Percentiles rank a stretch among this genome's conserved stretches.
These are phyloP conservation scores for Zopfia rhizophila DNA, from an alignment of 2,329 filamentous ascomycete genomes.

Conservation along the genomic window DNA sequence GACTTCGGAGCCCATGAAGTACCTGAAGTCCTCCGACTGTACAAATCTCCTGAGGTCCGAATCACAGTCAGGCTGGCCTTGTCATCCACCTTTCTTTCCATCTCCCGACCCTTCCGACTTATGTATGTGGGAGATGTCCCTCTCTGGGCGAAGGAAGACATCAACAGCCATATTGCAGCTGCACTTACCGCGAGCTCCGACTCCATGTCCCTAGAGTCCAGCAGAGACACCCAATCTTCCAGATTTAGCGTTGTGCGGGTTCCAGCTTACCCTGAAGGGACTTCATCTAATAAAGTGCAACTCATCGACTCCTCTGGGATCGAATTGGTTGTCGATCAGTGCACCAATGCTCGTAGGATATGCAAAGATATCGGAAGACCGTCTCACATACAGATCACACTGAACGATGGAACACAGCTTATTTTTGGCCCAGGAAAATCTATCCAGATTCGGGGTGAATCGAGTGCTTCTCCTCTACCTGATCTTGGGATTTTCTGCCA, in stretches of 20 bases:
- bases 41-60: conserved; percentile 38
- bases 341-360: conserved; percentile 27
- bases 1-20: conserved; percentile 35
- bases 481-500: conserved; percentile 49
- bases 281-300: conserved; percentile 16
- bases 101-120: conserved; percentile 43
- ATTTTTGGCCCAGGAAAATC: conserved; percentile 23
- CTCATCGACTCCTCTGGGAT: conserved; percentile 41
- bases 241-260: conserved; percentile 48
- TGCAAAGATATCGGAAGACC: conserved; percentile 16
- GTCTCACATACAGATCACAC: conserved; percentile 22
- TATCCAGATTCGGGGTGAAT: conserved; percentile 3
- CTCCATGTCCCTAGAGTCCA: conserved; percentile 10
- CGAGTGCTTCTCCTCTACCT: conserved; percentile 24
- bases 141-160: conserved; percentile 42
- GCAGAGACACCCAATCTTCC: conserved; percentile 21
- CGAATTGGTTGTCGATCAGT: conserved; percentile 42
- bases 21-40: conserved; percentile 37
- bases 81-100: conserved; percentile 34
- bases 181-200: conserved; percentile 43
- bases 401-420: conserved; percentile 39
- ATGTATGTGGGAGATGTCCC: conserved; percentile 44
- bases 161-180: conserved; percentile 41
- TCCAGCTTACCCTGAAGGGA: conserved; percentile 6
- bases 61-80: conserved; percentile 42